Evolutionary conservation across 2,329 filamentous ascomycete species (phyloP), one percentile per base, ranked within the genome.

Genomic region (Aspergillus felis): DNA sequence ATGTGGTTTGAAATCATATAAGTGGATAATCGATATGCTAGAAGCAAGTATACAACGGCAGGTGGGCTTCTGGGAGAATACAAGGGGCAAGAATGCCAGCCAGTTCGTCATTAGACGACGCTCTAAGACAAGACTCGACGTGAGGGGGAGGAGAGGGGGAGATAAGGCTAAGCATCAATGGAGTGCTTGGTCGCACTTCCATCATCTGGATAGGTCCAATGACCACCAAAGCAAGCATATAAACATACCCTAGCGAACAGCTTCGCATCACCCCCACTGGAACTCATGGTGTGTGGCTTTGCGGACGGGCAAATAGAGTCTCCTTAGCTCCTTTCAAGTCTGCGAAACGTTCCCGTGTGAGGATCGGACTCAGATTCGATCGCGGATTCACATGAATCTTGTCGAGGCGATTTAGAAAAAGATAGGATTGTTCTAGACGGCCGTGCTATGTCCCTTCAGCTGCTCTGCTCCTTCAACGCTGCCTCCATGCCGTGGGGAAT

Each of bases 191-290:
- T 55, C 28, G 53, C 55, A 46, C 48, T 53, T 55, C 52, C 41
- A 54, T 54, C n/a, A 41, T 28, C 29, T 27, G 17, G 24, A 32
- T 50, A n/a, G 55, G 56, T 56, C 41, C 38, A 38, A 55, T 62
- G 41, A 57, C 50, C 58, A 57, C 41, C 65, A 63, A 63, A 55
- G 59, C 61, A 57, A 62, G 57, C 63, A 62, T 59, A 60, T 61
- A 59, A 58, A 86, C 86, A 70, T 88, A 99, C 94, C 82, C 94
- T 87, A 77, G 94, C 93, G 82, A 99, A 99, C 80, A 99, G 88
- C 86, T 97, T 97, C 80, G 94, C 96, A 86, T 97, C 94, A 78
- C 94, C 92, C 79, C 90, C 91, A 76, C 86, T 77, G 62, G 83
- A 80, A 75, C 81, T 85, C 84, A 87, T 87, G 66, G 66, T 79